phyloP scores from a whole-genome alignment of 371 early-diverging fungal genomes.

The Quaeritorhiza haematococci region DNA sequence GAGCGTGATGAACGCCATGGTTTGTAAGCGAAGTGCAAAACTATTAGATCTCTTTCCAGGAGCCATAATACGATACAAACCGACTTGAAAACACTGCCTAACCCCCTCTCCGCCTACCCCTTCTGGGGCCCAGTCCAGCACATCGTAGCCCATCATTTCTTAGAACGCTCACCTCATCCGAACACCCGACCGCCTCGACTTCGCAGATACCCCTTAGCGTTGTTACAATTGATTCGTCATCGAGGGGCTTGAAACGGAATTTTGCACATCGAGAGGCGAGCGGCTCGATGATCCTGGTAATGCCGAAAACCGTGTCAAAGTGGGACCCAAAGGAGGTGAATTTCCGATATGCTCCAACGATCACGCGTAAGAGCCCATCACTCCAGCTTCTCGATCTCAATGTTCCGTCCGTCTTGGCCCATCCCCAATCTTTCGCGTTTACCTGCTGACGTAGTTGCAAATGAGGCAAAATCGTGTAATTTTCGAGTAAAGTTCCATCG shows the following conservation, averaged over 20 bases:
- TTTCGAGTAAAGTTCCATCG: conserved; percentile 97
- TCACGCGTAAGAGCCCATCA: no score
- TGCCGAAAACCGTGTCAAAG: no score
- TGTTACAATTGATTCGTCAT: conserved; percentile 37
- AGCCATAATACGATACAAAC: no score
- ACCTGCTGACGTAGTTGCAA: conserved; percentile 94
- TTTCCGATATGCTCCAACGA: no score
- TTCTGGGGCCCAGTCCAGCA: no score
- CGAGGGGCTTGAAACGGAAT: conserved; percentile 87
- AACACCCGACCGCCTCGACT: conserved; percentile 57
- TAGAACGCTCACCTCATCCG: conserved; percentile 14
- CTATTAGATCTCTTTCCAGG: background rate
- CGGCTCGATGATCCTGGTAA: conserved; percentile 84
- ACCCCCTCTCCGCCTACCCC: no score
- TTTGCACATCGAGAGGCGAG: conserved; percentile 93
- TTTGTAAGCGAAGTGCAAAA: background rate
- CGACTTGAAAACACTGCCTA: no score
- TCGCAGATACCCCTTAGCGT: conserved; percentile 63
- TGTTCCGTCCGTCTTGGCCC: background rate
- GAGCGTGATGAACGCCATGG: no score
- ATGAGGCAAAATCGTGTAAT: conserved; percentile 97
- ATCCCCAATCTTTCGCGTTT: conserved; percentile 9
- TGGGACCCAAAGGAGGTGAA: no score
- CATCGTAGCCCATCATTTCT: no score
- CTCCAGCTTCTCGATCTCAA: no score